phyloP scores from a whole-genome alignment of 768 basidiomycete species.

The Amanita phalloides region DNA sequence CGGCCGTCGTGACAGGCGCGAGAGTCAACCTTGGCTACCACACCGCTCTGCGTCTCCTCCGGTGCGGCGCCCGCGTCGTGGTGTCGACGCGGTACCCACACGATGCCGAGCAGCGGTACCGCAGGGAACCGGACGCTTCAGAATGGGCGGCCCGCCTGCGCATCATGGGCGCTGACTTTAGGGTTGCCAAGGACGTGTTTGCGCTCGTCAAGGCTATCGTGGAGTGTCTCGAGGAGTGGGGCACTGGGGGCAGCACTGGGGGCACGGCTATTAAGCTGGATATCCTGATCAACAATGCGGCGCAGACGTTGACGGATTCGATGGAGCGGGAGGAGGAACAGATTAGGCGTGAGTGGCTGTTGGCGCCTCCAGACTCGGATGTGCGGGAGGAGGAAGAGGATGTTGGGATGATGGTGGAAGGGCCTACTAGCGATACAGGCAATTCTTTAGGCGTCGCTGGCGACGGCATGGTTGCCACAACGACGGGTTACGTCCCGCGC shows the following conservation, averaged over 20 bases:
- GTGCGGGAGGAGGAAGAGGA: not conserved
- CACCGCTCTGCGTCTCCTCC: slow-evolving; percentile 19
- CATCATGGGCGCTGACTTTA: slow-evolving; percentile 23
- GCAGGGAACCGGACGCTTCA: slow-evolving; percentile 15
- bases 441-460: too few species aligned
- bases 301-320: slow-evolving; percentile 23
- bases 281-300: slow-evolving; percentile 25
- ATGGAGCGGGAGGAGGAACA: slow-evolving; percentile 16
- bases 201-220: slow-evolving; percentile 17
- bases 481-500: slow-evolving; percentile 11
- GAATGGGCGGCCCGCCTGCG: slow-evolving; percentile 16
- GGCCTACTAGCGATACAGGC: not conserved
- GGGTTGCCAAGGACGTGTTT: slow-evolving; percentile 22
- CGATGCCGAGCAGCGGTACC: slow-evolving; percentile 20
- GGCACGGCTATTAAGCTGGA: slow-evolving; percentile 13
- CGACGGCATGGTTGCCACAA: not conserved
- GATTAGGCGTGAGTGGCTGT: slow-evolving; percentile 14
- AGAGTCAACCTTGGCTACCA: slow-evolving; percentile 24
- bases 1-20: slow-evolving; percentile 22
- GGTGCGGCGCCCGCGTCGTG: slow-evolving; percentile 20
- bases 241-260: not conserved
- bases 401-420: not conserved
- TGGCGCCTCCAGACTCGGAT: slow-evolving; percentile 8
- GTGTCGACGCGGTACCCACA: slow-evolving; percentile 21
- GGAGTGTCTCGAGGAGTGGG: slow-evolving; percentile 12